Evolutionary conservation across 2,329 filamentous ascomycete genomes (phyloP), one percentile per base, ranked within the genome.

Genomic region (Karstenula rhodostoma): DNA sequence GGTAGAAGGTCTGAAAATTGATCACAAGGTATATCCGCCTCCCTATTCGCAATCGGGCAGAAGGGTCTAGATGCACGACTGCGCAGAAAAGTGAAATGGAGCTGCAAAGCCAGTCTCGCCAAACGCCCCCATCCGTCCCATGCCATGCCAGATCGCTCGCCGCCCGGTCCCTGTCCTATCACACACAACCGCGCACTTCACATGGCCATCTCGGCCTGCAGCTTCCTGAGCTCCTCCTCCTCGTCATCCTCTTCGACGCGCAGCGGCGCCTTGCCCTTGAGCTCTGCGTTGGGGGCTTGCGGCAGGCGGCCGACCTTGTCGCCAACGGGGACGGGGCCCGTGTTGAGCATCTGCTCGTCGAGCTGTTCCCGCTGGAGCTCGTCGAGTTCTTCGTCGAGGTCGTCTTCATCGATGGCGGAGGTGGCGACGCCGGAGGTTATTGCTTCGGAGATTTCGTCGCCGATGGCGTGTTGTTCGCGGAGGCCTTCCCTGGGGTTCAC

Each of bases 131-230:
- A 15, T 27, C 43, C 42, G 23, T 49, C 33, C 35, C 17, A 44
- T 54, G 44, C 44, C 54, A 56, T 49, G 54, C 43, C 43, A 42
- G 42, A 49, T 49, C 23, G 8, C 37, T 27, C 23, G 22, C 29
- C 53, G 10, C 29, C 53, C 1, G 33, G 17, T 48, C 29, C 12
- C 22, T 22, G 40, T 17, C 43, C 27, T 43, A n/a, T 17, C 23
- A 25, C 9, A n/a, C 10, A 17, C 3, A 23, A 13, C 19, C 3
- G 29, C 6, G 29, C 7, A 5, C 55, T 55, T 67, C 56, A 96
- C 90, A 97, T 97, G 67, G 94, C 94, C 94, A 98, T 98, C 80
- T 97, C 94, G 37, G 93, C 94, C 78, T 96, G 93, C 69, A 99
- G 80, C 81, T 95, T 97, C 79, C 90, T 88, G 74, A 98, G 84